phyloP scores from a whole-genome alignment of 208 protist genomes.

The Leishmania braziliensis region DNA sequence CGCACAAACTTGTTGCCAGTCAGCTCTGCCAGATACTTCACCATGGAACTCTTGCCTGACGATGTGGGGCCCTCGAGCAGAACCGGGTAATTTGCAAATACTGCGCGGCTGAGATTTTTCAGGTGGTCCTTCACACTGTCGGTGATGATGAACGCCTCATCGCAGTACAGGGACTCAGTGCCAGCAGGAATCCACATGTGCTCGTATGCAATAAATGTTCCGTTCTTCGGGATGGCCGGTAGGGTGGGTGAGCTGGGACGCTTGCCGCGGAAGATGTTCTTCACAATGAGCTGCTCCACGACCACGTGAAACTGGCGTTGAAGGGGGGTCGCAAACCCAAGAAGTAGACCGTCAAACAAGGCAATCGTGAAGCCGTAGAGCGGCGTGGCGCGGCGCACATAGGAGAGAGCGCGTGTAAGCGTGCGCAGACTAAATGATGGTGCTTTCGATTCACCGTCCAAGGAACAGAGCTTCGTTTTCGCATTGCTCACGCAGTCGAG shows the following conservation, averaged over 20 bases:
- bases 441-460: slow-evolving; percentile 91
- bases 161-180: slow-evolving; percentile 42
- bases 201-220: slow-evolving; percentile 89
- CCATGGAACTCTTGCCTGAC: slow-evolving; percentile 99
- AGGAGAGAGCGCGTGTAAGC: slow-evolving; percentile 96
- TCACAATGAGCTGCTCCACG: slow-evolving; percentile 90
- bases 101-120: slow-evolving; percentile 93
- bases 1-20: slow-evolving; percentile 99
- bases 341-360: slow-evolving; percentile 96
- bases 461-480: slow-evolving; percentile 88
- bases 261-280: slow-evolving; percentile 86
- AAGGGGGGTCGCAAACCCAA: slow-evolving; percentile 97
- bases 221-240: slow-evolving; percentile 34
- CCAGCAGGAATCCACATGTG: slow-evolving; percentile 95
- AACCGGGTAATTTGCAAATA: slow-evolving; percentile 97
- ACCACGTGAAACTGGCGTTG: slow-evolving; percentile 82
- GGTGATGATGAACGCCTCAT: slow-evolving; percentile 97
- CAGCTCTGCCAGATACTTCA: slow-evolving; percentile 98
- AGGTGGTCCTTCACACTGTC: slow-evolving; percentile 94
- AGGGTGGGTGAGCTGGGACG: slow-evolving; percentile 62
- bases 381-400: slow-evolving; percentile 79
- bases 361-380: slow-evolving; percentile 96
- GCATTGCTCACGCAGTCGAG: slow-evolving; percentile 88
- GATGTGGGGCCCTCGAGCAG: slow-evolving; percentile 99
- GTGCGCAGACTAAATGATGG: slow-evolving; percentile 98